Evolutionary conservation across 192 early-diverging fungal genomes (phyloP), one percentile per base, ranked within the genome.

Genomic region (Backusella westeae): DNA sequence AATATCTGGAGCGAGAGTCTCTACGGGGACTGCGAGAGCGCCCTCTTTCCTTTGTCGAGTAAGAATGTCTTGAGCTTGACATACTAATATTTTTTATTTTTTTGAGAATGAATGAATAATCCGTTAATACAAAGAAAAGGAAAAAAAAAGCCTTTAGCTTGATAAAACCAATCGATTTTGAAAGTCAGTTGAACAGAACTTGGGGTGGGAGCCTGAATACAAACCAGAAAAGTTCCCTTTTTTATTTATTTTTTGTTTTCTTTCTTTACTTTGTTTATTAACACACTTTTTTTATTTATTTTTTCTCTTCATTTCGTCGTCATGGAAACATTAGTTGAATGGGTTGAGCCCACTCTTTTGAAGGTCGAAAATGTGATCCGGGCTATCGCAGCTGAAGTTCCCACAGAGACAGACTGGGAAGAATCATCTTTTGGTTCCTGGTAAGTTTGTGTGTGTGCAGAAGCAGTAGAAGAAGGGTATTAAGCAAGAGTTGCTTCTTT

Each of bases 321-420:
- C 26, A 71, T 71, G 39, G 38, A 69, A 36, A 38, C 38, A 41
- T 69, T 39, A 7, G 12, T 21, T 38, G 38, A 39, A 38, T 69
- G 56, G 34, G 35, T 14, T 15, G 72, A 74, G 3, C 56, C 72
- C 23, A 39, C 59, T 23, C 29, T 74, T 34, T 36, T 36, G 7
- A 59, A 23, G 36, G 21, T 74, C 0, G 74, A 75, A 29, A 35
- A 41, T 66, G 34, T 36, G 17, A 29, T 75, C 29, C 39, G 39
- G 6, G 56, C 32, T 21, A 65, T 75, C 21, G 74, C 74, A 15
- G 74, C 41, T 6, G 77, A 83, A 56, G 79, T 87, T 59, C 86
- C 86, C 42, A 76, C 75, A 9, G 86, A 87, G 41, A 84, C 86
- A 10, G 79, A 87, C 73, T 87, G 86, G 86, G 69, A 77, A 14